Evolutionary conservation across 257 asterid species (phyloP), one percentile per base, ranked within the genome.

Genomic region (Knoxia roxburghii): DNA sequence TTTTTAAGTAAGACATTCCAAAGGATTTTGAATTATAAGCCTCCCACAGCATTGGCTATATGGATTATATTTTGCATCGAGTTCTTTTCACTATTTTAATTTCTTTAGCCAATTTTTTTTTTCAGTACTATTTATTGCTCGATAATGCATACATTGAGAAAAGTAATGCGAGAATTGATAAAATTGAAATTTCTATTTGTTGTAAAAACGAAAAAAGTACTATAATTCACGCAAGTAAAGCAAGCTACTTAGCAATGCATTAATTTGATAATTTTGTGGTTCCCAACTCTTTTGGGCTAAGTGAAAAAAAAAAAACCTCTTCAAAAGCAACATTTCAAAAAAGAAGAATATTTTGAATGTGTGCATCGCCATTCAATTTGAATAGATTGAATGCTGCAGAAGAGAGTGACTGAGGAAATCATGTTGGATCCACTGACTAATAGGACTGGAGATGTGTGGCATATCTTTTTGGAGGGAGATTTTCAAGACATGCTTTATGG

Each of bases 361-460:
- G 46, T 13, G 51, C 18, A 2, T 43, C 15, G 37, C 17, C 17
- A 21, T 27, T 45, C 48, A 21, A 11, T 32, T 10, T 29, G 23
- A 29, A 18, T 23, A 18, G 48, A 20, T 40, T 23, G 32, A 37
- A 27, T 50, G 13, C 63, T 66, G 81, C 95, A 93, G 99, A 83
- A 84, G 73, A 90, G 84, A 73, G 96, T 90, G 84, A 80, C 85
- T 12, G 89, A 87, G 83, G 80, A 90, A 80, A 88, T 90, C 54
- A 68, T 58, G 67, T 75, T 93, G 56, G 79, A 83, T 82, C 96
- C 95, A 21, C 57, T 79, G 66, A 86, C 74, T 50, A 88, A 94
- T 71, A 94, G 68, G 82, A 94, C 99, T 24, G 99, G 99, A 75
- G 99, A 88, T 72, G 91, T 90, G 48, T 94, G 99, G 99, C 99